Evolutionary conservation across 805 yeast species (phyloP), one percentile per base, ranked within the genome.

Genomic region (Ogataea nonfermentans): DNA sequence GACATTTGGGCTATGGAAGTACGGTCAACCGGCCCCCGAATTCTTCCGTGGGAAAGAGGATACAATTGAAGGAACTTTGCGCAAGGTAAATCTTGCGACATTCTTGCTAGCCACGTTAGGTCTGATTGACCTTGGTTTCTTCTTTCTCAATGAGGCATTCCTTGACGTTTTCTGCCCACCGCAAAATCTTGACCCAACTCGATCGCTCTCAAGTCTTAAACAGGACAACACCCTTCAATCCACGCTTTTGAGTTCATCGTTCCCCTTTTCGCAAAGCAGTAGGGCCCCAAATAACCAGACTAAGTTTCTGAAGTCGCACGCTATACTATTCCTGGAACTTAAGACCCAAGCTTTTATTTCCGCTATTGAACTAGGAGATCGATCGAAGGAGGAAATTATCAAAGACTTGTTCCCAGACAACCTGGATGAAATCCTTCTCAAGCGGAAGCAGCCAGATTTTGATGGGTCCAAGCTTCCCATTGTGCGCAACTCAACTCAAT

Each of bases 291-390:
- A 47, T 24, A 46, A 46, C 12, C 55, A 56, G 30, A 61, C 66
- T 4, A 64, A 63, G 51, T 66, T 93, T 29, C 66, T 88, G 43
- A 89, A 89, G 58, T 77, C 84, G 8, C 96, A 87, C 51, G 89
- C 93, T 0, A 78, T 77, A 9, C 63, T 93, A 35, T 88, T 73
- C 51, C 68, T 93, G 27, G 97, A 93, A 51, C 71, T 93, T 57
- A 93, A 93, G 59, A 93, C 99, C 0, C 99, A 93, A 62, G 96
- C 96, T 0, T 93, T 79, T 56, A 89, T 93, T 14, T 82, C 96
- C 1, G 96, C 95, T 0, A 62, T 90, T 44, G 86, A 83, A 54
- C 71, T 81, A 1, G 70, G 68, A n/a, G 70, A 78, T 38, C 68
- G 84, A 48, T 66, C 84, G 1, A 73, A 77, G 46, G 73, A 72